These are phyloP conservation scores for Trichothecium sympodiale DNA, from an alignment of 2,329 filamentous ascomycete species.

Conservation along the genomic window DNA sequence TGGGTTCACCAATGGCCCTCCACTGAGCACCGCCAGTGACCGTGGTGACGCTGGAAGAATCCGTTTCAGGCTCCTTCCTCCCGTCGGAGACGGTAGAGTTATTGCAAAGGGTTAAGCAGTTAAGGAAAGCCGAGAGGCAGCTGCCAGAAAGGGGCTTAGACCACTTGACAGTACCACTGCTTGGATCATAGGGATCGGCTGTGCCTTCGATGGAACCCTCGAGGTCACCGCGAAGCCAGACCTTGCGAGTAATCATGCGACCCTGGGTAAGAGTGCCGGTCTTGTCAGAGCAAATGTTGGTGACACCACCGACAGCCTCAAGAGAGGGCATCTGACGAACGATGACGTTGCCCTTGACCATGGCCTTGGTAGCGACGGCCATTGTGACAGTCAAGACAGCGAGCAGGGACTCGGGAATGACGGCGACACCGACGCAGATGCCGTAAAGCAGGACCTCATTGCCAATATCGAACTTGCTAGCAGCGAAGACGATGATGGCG, in stretches of 20 bases:
- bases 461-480: conserved; percentile 39
- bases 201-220: conserved; percentile 42
- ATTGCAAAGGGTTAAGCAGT: conserved; percentile 52
- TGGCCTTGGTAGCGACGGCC: conserved; percentile 53
- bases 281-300: conserved; percentile 61
- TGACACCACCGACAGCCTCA: conserved; percentile 59
- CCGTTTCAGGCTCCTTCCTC: conserved; percentile 33
- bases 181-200: conserved; percentile 50
- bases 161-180: conserved; percentile 40
- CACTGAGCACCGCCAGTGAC: conserved; percentile 32
- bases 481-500: conserved; percentile 51
- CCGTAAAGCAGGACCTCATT: conserved; percentile 50
- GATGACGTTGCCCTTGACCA: conserved; percentile 54
- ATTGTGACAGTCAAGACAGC: conserved; percentile 63
- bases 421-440: conserved; percentile 50
- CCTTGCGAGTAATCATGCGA: conserved; percentile 54
- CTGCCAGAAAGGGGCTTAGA: conserved; percentile 26
- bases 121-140: conserved; percentile 34
- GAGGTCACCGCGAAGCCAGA: conserved; percentile 46
- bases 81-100: conserved; percentile 38
- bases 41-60: conserved; percentile 35
- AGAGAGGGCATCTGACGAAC: conserved; percentile 54
- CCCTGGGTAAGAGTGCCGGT: conserved; percentile 57
- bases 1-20: conserved; percentile 55
- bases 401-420: conserved; percentile 56